Conservation (phyloP, 2,329 filamentous ascomycete species). For the Fusarium mundagurra region DNA sequence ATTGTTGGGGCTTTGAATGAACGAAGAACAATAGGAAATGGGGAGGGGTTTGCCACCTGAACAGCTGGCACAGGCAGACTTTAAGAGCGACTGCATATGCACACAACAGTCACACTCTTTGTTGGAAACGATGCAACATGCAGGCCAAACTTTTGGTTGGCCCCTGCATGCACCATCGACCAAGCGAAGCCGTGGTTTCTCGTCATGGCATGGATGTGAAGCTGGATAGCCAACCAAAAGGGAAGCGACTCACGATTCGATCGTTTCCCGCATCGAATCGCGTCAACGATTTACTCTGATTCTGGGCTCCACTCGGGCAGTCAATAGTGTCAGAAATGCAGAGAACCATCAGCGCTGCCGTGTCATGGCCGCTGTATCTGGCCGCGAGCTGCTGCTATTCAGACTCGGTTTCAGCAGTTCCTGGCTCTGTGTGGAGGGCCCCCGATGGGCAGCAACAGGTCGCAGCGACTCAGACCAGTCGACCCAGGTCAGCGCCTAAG, state of each 20-base stretch:
- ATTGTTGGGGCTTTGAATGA: slow-evolving; percentile 43
- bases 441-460: slow-evolving; percentile 28
- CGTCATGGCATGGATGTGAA: slow-evolving; percentile 12
- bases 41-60: slow-evolving; percentile 24
- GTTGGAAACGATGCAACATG: slow-evolving; percentile 13
- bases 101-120: slow-evolving; percentile 18
- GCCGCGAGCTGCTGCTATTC: slow-evolving; percentile 25
- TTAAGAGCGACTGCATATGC: slow-evolving; percentile 37
- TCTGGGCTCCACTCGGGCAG: slow-evolving; percentile 22
- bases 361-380: slow-evolving; percentile 42
- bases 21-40: slow-evolving; percentile 32
- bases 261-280: slow-evolving; percentile 24
- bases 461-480: slow-evolving; percentile 29
- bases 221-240: slow-evolving; percentile 18
- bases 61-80: slow-evolving; percentile 35
- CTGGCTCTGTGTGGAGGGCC: slow-evolving; percentile 16
- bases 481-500: slow-evolving; percentile 36
- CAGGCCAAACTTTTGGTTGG: slow-evolving; percentile 1
- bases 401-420: slow-evolving; percentile 30
- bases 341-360: slow-evolving; percentile 24
- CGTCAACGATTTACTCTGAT: slow-evolving; percentile 4
- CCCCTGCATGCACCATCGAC: slow-evolving; percentile 17
- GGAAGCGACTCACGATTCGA: slow-evolving; percentile 22
- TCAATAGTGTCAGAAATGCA: slow-evolving; percentile 8
- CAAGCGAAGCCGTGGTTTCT: slow-evolving; percentile 23